A percentile compares a stretch with the other conserved stretches of the same genome.
These are phyloP conservation scores for Acanthamoeba comandoni DNA, from an alignment of 208 protist species.

Conservation along the genomic window DNA sequence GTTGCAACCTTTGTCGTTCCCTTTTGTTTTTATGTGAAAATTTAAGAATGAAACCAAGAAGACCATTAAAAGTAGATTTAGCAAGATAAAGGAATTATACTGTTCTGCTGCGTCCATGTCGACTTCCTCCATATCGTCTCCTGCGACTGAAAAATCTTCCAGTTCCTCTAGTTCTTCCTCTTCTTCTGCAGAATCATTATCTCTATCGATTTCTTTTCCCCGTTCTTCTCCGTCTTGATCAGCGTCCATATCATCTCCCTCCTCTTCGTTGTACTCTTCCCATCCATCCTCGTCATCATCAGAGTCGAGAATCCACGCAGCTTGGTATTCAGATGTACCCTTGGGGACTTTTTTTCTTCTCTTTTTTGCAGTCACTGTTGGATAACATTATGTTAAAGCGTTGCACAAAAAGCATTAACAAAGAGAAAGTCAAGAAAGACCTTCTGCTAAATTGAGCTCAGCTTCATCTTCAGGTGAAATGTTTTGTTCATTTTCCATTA, in stretches of 20 bases:
- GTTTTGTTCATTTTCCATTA: conserved; percentile 77
- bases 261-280: conserved; percentile 32
- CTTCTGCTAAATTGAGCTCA: conserved; percentile 60
- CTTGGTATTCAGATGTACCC: conserved; percentile 87
- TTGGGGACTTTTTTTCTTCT: conserved; percentile 82
- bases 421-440: not conserved
- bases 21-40: conserved; percentile 16
- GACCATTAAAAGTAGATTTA: conserved; percentile 32
- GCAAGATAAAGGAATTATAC: conserved; percentile 24
- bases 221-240: conserved; percentile 71
- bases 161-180: conserved; percentile 75
- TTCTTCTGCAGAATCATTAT: not conserved
- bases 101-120: conserved; percentile 72
- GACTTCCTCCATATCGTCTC: conserved; percentile 52
- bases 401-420: not conserved
- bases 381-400: not conserved
- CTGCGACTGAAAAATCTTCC: conserved; percentile 42
- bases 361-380: not conserved
- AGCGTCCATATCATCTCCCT: conserved; percentile 71
- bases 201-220: conserved; percentile 50
- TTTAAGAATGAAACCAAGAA: conserved; percentile 22
- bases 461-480: conserved; percentile 59
- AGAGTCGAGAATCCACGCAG: conserved; percentile 85
- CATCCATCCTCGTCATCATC: conserved; percentile 77
- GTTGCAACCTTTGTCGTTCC: conserved; percentile 67